Base-by-base conservation (phyloP, 1,139 yeast genomes). In the Groenewaldozyma auringiensis region DNA sequence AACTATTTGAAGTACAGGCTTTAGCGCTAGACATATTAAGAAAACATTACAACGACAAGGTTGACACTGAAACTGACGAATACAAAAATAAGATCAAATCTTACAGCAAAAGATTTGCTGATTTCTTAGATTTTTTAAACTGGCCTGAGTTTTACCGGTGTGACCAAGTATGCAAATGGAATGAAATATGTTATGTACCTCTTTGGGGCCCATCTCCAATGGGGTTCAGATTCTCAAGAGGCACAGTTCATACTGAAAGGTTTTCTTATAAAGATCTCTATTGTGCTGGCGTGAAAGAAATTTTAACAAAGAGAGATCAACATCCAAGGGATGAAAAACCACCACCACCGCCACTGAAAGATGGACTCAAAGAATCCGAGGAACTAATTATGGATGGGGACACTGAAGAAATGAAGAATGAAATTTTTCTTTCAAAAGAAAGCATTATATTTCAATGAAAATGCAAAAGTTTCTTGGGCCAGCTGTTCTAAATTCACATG, bases 171-270 rank as follows among this genome's bases (percentile, higher is more conserved):
- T 77, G 82, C 57, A 63, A 52, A 0, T 58, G 63, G 57, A 69
- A 71, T 51, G 76, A 74, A 50, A 53, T 74, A 1, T 78, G 82
- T 54, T 75, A 66, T 45, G 68, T 75, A 3, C 81, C 81, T 1
- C 70, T 78, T 0, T 76, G 81, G 81, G 81, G 81, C 0, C 81
- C 81, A 13, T 38, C 48, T n/a, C 49, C 50, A 13, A 33, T 43
- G 35, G 42, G 46, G 11, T 38, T 43, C 29, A 25, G 9, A 25
- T 25, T 25, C 11, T 14, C 18, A 4, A 17, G 36, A 6, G 36
- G 36, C 36, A 11, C 36, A 33, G 36, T 33, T 33, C 36, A 33
- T 17, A 33, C 29, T 11, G 29, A 25, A 25, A 6, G 29, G 11
- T 25, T 8, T 25, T 25, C 29, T 11, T 25, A 25, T 25, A 25